These are phyloP conservation scores for Vaccinium darrowii DNA, from an alignment of 148 eudicot genomes.

Conservation along the genomic window DNA sequence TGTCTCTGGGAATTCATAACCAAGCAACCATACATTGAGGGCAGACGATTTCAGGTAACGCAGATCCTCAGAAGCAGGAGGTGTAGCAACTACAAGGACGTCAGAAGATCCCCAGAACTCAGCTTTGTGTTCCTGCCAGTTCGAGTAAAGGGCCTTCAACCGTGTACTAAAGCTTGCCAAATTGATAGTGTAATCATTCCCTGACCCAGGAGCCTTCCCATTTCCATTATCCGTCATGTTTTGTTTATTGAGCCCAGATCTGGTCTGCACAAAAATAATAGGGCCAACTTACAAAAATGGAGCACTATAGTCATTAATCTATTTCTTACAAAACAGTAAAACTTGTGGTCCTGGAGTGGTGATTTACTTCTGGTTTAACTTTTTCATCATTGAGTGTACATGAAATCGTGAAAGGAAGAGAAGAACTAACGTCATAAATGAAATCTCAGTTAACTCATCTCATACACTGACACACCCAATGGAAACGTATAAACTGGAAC, in stretches of 20 bases:
- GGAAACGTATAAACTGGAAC: no score
- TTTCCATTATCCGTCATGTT: conserved; percentile 38
- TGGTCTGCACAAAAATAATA: conserved; percentile 9
- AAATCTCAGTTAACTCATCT: no score
- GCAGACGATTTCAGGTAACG: conserved; percentile 88
- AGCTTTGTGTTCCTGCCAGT: conserved; percentile 55
- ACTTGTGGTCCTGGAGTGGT: neutral
- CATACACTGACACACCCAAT: no score
- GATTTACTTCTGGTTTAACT: neutral
- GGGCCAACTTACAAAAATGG: neutral
- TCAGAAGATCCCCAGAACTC: conserved; percentile 68
- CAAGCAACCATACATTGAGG: conserved; percentile 77
- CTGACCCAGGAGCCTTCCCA: conserved; percentile 28
- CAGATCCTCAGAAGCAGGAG: conserved; percentile 78
- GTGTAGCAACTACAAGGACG: conserved; percentile 65
- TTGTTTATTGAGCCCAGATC: neutral
- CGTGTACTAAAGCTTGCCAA: conserved; percentile 45
- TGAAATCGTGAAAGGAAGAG: no score
- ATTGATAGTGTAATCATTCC: conserved; percentile 52
- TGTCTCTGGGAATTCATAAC: conserved; percentile 90
- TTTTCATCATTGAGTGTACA: no score
- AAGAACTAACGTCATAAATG: no score
- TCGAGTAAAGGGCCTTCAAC: conserved; percentile 51
- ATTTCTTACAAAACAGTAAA: no score
- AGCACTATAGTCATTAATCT: neutral